Evolutionary conservation across 148 eudicot species (phyloP).

Genomic region (Nyssa sinensis): DNA sequence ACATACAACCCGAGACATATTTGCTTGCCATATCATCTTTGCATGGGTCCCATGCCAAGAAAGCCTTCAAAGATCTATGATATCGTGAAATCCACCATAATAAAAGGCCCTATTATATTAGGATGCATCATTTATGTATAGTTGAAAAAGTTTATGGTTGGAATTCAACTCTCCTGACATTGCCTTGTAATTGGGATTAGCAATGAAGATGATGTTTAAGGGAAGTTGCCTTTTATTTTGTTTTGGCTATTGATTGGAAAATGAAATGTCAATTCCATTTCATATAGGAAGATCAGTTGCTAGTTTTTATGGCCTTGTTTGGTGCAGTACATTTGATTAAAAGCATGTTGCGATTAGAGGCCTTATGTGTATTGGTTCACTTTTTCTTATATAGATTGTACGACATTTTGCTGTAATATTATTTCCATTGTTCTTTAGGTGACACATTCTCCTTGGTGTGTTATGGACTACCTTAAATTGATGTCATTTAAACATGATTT

Average conservation of each 20-base stretch:
- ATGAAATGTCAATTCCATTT: neutral
- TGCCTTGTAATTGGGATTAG: neutral
- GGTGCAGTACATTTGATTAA: neutral
- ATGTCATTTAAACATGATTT: neutral
- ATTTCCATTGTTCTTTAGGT: neutral
- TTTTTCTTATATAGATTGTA: neutral
- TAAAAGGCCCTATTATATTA: too few relatives aligned
- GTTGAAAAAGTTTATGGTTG: neutral
- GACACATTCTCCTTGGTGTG: neutral
- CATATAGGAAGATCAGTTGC: neutral
- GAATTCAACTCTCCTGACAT: neutral
- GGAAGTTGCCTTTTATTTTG: neutral
- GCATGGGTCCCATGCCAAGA: too few relatives aligned
- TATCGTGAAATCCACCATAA: too few relatives aligned
- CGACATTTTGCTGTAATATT: neutral
- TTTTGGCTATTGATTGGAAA: neutral
- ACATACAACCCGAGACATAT: too few relatives aligned
- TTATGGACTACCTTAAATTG: neutral
- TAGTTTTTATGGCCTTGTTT: neutral
- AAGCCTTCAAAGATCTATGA: too few relatives aligned
- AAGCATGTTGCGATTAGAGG: neutral
- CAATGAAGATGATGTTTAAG: too few relatives aligned
- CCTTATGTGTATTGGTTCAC: neutral
- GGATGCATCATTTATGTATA: neutral
- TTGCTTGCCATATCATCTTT: too few relatives aligned